phyloP scores from a whole-genome alignment of 1,284 basidiomycete species.

The Lentinula novae-zelandiae region DNA sequence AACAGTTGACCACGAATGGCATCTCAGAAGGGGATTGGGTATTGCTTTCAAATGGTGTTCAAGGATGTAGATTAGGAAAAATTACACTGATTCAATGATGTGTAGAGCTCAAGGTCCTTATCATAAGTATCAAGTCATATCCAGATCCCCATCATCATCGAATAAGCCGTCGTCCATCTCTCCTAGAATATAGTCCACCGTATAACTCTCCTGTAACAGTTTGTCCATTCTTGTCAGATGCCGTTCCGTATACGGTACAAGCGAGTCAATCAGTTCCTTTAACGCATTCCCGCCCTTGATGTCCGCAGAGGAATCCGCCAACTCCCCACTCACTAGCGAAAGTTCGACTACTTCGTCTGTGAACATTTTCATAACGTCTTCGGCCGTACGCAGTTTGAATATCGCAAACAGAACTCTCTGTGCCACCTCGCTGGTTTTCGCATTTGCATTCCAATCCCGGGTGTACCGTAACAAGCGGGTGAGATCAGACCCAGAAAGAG shows the following conservation, averaged over 20 bases:
- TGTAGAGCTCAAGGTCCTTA: not conserved
- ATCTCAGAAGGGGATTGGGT: slow-evolving; percentile 59
- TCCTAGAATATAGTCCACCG: slow-evolving; percentile 87
- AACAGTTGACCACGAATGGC: slow-evolving; percentile 35
- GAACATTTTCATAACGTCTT: slow-evolving; percentile 77
- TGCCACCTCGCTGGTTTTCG: slow-evolving; percentile 82
- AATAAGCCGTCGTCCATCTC: slow-evolving; percentile 89
- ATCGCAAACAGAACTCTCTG: slow-evolving; percentile 85
- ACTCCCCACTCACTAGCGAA: slow-evolving; percentile 23
- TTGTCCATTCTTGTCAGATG: slow-evolving; percentile 86
- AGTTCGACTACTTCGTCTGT: slow-evolving; percentile 34
- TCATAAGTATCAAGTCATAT: slow-evolving; percentile 31
- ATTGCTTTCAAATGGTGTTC: slow-evolving; percentile 67
- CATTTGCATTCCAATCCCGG: slow-evolving; percentile 92
- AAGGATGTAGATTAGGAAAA: slow-evolving; percentile 58
- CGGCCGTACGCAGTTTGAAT: slow-evolving; percentile 69
- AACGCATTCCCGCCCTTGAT: slow-evolving; percentile 40
- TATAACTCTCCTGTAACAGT: slow-evolving; percentile 89
- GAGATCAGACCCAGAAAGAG: slow-evolving; percentile 71
- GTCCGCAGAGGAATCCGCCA: slow-evolving; percentile 3
- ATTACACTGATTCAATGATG: not conserved
- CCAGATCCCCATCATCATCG: slow-evolving; percentile 40
- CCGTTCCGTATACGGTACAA: slow-evolving; percentile 92
- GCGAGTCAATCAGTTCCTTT: slow-evolving; percentile 78
- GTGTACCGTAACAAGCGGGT: slow-evolving; percentile 81